Percentiles rank a stretch among this genome's conserved stretches.
Evolutionary conservation across 257 asterid species (phyloP).

Genomic region (Capsicum rhomboideum): DNA sequence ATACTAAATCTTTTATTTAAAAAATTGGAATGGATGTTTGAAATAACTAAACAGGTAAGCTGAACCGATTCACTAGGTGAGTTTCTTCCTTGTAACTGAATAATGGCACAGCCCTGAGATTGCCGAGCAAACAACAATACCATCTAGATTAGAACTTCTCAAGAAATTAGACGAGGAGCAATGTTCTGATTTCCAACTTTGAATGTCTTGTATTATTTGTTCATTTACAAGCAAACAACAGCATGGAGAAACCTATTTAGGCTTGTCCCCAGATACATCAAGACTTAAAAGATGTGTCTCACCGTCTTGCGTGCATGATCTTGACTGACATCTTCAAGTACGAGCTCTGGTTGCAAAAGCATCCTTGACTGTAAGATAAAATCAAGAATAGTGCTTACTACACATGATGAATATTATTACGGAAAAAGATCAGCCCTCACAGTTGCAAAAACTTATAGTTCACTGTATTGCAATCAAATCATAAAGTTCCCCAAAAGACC

Average conservation of each 20-base stretch:
- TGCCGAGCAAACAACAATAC: not conserved
- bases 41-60: not conserved
- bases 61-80: not conserved
- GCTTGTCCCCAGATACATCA: not conserved
- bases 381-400: not conserved
- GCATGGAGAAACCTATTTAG: not conserved
- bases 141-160: not conserved
- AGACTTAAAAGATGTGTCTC: slow-evolving; percentile 18
- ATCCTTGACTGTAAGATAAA: slow-evolving; percentile 73
- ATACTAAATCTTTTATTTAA: not conserved
- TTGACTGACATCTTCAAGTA: slow-evolving; percentile 97
- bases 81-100: not conserved
- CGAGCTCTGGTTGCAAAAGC: slow-evolving; percentile 86
- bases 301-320: slow-evolving; percentile 99
- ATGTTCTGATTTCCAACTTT: not conserved
- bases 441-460: not conserved
- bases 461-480: not conserved
- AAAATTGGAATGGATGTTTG: not conserved
- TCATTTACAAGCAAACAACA: not conserved
- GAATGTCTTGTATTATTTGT: not conserved
- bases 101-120: not conserved
- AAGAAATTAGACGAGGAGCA: not conserved
- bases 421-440: not conserved
- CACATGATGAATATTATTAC: not conserved
- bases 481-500: not conserved